Evolutionary conservation across 768 basidiomycete genomes (phyloP).

Genomic region (Sporobolomyces roseus): DNA sequence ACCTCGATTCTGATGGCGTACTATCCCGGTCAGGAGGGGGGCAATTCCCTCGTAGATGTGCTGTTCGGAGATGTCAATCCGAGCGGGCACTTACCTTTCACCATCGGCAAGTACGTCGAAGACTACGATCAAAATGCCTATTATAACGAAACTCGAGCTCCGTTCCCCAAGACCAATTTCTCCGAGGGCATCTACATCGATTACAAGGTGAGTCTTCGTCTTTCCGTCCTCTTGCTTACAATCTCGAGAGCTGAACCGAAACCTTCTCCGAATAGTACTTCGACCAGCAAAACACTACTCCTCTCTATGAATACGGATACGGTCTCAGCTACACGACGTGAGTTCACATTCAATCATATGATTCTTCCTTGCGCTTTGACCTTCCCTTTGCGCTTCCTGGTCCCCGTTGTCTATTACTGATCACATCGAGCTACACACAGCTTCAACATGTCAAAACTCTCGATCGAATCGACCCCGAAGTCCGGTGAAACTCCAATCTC

Average conservation of each 20-base stretch:
- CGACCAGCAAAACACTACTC: slow-evolving; percentile 29
- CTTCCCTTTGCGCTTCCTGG: not conserved
- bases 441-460: slow-evolving; percentile 45
- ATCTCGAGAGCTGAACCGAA: no score
- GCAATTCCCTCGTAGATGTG: slow-evolving; percentile 60
- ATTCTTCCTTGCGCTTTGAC: not conserved
- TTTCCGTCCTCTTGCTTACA: no score
- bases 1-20: slow-evolving; percentile 15
- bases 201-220: no score
- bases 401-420: not conserved
- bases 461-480: slow-evolving; percentile 9
- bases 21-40: slow-evolving; percentile 54
- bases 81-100: slow-evolving; percentile 56
- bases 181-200: slow-evolving; percentile 48
- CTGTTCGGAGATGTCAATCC: slow-evolving; percentile 63
- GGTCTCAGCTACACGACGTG: slow-evolving; percentile 43
- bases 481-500: not conserved
- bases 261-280: no score
- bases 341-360: not conserved
- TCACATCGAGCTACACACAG: not conserved
- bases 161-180: slow-evolving; percentile 36
- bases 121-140: slow-evolving; percentile 48
- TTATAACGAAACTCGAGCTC: slow-evolving; percentile 2
- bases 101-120: slow-evolving; percentile 22
- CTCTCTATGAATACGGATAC: slow-evolving; percentile 46